Base-by-base conservation (phyloP, 2,329 filamentous ascomycete genomes). In the Huntiella decipiens region DNA sequence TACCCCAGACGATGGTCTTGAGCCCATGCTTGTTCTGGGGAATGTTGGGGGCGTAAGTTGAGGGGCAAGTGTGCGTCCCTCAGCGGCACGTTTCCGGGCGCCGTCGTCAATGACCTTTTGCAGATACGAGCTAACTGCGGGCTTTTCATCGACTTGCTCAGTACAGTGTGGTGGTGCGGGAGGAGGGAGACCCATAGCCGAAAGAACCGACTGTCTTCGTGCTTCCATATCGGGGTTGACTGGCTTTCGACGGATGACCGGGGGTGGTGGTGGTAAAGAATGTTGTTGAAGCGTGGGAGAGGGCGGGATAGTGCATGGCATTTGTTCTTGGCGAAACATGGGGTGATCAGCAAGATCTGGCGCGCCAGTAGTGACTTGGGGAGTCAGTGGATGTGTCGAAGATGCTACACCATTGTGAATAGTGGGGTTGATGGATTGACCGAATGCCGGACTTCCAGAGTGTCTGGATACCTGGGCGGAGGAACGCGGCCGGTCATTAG, bases 41-140 rank as follows among this genome's bases (percentile, higher is more conserved):
- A 28, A 28, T 28, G 22, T 28, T 8, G 17, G 13, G 3, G 43
- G 43, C 10, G 17, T 37, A 10, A 16, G 33, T n/a, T 13, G 17
- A 16, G 43, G 19, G 16, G 17, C 17, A 11, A 36, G 35, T 12
- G 35, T 17, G 33, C 35, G 16, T 8, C 38, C 44, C 63, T 6
- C 58, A 74, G 36, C 64, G 70, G 46, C 63, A 63, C 7, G 63
- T 66, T 34, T 61, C 59, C 44, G 67, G 63, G 10, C 58, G 63
- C 2, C 48, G 16, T 49, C 51, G 5, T 54, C 54, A 33, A 37
- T 43, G 10, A 57, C 57, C 12, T 56, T 58, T 33, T 58, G 57
- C 4, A 58, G 59, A n/a, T 66, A 66, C 35, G 74, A 77, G 53
- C 59, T 79, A 42, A 77, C 78, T 57, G 70, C 71, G 33, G 75